Evolutionary conservation across 139 green algal genomes (phyloP), one percentile per base, ranked within the genome.

Genomic region (Picochlorum sp.): DNA sequence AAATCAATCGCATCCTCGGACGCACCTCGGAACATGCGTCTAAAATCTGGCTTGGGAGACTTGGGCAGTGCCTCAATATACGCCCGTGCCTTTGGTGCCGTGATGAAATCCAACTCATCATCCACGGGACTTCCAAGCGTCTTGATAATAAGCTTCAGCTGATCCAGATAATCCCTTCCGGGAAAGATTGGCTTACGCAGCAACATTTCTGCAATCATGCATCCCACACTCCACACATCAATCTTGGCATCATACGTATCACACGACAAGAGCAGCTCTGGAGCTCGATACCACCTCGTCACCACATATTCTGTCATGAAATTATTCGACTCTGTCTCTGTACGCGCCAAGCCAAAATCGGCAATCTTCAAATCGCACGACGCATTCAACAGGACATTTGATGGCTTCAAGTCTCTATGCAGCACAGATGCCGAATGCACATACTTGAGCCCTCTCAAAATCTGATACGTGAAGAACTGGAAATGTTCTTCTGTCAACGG

Each of bases 391-490:
- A 98, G 80, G 68, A 98, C 75, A 81, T 98, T 98, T 82, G 76
- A 89, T 57, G 92, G 92, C 80, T 98, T 98, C 41, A 98, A 68
- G 76, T 98, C 92, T 13, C 92, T 80, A 77, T 98, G 92, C 62
- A 98, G 78, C 58, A 98, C 92, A 30, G 66, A 66, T 16, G 73
- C 87, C 1, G 72, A 86, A 79, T 97, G 91, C 47, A 97, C 80
- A 65, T 90, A 97, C 77, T 96, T 97, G 24, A 97, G 80, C 0
- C 88, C 89, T 0, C 82, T 64, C 44, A 97, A 78, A 7, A 95
- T 45, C 86, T 99, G 94, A 72, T 97, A 98, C 11, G 97, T 71
- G 68, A 99, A 99, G 77, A 98, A 99, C 73, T 98, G 89, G 49
- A 89, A 93, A 82, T 99, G 94, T 64, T 98, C 92, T 72, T 98